Percentiles rank a stretch among this genome's conserved stretches.
phyloP scores from a whole-genome alignment of 768 basidiomycete species.

The Kwoniella mangroviensis region DNA sequence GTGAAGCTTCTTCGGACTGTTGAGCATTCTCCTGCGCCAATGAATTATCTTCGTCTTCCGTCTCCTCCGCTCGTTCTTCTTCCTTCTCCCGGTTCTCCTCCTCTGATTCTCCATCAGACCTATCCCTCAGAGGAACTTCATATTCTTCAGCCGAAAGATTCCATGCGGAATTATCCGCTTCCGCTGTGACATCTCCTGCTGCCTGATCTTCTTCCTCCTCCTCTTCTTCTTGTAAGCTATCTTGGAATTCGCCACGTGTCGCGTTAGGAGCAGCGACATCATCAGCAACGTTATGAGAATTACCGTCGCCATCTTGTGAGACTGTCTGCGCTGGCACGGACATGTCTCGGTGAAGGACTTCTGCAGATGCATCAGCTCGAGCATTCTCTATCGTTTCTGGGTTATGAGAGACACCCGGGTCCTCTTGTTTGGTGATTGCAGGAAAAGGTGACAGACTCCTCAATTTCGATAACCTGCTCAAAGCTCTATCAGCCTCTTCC shows the following conservation, averaged over 20 bases:
- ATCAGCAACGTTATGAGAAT: no score
- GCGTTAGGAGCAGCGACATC: background rate
- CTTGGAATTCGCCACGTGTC: background rate
- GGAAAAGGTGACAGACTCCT: slow-evolving; percentile 17
- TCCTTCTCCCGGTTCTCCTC: background rate
- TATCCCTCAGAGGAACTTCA: background rate
- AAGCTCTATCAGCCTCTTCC: slow-evolving; percentile 23
- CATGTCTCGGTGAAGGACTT: no score
- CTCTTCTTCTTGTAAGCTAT: background rate
- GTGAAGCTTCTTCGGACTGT: background rate
- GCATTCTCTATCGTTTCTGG: no score
- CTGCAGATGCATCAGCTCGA: no score
- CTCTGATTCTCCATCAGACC: background rate
- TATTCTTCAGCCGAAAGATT: slow-evolving; percentile 15
- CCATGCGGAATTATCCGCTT: slow-evolving; percentile 20
- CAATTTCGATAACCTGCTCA: slow-evolving; percentile 11
- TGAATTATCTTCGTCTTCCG: slow-evolving; percentile 1
- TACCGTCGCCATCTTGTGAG: no score
- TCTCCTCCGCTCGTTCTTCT: background rate
- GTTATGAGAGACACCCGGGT: no score
- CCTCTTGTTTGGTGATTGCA: background rate
- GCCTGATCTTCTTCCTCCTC: slow-evolving; percentile 1
- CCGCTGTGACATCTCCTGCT: slow-evolving; percentile 12
- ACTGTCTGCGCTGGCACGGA: no score
- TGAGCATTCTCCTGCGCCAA: background rate